These are phyloP conservation scores for Fraxinus velutina DNA, from an alignment of 305 asterid genomes.

Conservation along the genomic window DNA sequence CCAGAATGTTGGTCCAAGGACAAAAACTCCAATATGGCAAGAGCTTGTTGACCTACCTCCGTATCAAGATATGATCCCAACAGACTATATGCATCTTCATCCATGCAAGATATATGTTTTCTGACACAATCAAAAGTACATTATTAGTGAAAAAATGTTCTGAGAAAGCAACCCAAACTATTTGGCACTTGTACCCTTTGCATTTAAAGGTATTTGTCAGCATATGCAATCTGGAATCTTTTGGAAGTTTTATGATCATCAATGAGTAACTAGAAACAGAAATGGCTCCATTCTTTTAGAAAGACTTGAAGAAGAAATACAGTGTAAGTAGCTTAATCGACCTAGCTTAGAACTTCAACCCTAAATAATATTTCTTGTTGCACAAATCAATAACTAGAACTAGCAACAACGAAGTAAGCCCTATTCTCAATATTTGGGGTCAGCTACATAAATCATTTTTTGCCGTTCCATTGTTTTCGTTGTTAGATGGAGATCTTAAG, in stretches of 20 bases:
- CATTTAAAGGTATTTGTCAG: background rate
- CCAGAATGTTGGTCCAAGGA: conserved; percentile 38
- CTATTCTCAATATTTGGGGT: background rate
- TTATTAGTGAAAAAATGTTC: conserved; percentile 7
- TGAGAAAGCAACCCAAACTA: background rate
- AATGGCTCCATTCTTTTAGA: background rate
- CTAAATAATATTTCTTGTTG: background rate
- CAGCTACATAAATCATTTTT: background rate
- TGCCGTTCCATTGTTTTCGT: background rate
- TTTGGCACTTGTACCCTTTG: background rate
- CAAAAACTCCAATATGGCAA: conserved; percentile 45
- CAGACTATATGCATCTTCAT: conserved; percentile 49
- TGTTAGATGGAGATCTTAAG: background rate
- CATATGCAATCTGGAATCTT: background rate
- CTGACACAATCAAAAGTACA: conserved; percentile 35
- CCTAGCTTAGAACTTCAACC: background rate
- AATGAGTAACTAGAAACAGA: background rate
- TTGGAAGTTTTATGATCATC: background rate
- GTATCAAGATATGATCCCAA: conserved; percentile 69
- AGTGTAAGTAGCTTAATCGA: background rate
- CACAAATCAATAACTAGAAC: background rate
- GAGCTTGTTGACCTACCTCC: conserved; percentile 54
- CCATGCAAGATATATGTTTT: conserved; percentile 35
- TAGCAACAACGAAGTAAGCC: background rate
- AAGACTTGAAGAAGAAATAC: background rate